Conservation (phyloP, 352 stramenopile genomes). For the Phytophthora pluvialis region DNA sequence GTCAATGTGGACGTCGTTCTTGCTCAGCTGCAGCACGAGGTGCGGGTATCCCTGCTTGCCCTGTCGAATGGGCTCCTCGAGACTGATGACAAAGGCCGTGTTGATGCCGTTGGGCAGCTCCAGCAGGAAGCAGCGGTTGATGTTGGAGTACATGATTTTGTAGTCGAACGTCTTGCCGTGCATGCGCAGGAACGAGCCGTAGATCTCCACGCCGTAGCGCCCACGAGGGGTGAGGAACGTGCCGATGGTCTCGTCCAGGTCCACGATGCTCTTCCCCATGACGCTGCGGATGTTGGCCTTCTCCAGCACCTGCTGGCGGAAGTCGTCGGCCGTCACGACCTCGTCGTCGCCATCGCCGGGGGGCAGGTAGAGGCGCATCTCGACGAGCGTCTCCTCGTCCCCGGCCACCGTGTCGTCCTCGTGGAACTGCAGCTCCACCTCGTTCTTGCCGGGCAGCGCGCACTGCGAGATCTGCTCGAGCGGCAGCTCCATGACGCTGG, state of each 20-base stretch:
- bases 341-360: conserved; percentile 58
- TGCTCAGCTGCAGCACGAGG: conserved; percentile 96
- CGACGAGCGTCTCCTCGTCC: conserved; percentile 93
- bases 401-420: conserved; percentile 97
- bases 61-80: conserved; percentile 99
- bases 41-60: conserved; percentile 99
- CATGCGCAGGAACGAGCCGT: conserved; percentile 97
- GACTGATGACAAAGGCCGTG: conserved; percentile 98
- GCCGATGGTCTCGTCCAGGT: conserved; percentile 96
- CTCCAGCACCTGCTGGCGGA: conserved; percentile 88
- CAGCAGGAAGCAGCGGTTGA: conserved; percentile 98
- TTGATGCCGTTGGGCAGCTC: conserved; percentile 97
- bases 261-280: conserved; percentile 97
- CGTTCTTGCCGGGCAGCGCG: conserved; percentile 96
- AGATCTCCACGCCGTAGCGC: conserved; percentile 98
- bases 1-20: conserved; percentile 85
- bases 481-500: conserved; percentile 78
- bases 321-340: conserved; percentile 67
- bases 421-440: conserved; percentile 99
- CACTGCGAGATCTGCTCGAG: conserved; percentile 84
- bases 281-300: conserved; percentile 90
- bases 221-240: conserved; percentile 98
- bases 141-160: conserved; percentile 99
- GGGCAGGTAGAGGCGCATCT: conserved; percentile 97
- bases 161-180: conserved; percentile 99